Evolutionary conservation across 2,329 filamentous ascomycete genomes (phyloP), one percentile per base, ranked within the genome.

Genomic region (Helminthosporium solani): DNA sequence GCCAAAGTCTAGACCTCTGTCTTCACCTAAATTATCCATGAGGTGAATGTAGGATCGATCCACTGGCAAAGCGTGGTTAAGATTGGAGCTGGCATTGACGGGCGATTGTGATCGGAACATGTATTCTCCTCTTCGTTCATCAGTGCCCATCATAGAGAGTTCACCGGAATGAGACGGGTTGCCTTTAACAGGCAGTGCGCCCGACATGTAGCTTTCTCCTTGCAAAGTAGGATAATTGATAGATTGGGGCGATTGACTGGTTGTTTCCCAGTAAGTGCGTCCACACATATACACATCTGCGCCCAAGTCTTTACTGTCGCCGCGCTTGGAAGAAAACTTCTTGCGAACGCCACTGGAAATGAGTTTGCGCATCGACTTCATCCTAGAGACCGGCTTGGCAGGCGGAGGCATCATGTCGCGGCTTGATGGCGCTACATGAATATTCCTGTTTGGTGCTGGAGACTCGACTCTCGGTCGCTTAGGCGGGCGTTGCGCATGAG

Each of bases 381-480:
- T 66, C 21, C 51, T 53, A 0, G 60, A 61, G 3, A 61, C 12
- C 2, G 60, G 52, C 38, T 64, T 61, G 11, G 53, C 19, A 9
- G 70, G 71, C 3, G 71, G 71, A 31, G 70, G 70, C 71, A 73
- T 74, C 9, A 58, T 36, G 14, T 71, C 64, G 31, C 65, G 63
- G 42, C 64, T 61, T 2, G 51, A 52, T 12, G 57, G 50, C 14
- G 33, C 15, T 27, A 53, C 47, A 21, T 50, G 25, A 6, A 56
- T 57, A 37, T 52, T 57, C 6, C 50, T 42, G 12, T 47, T 42
- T n/a, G 57, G 54, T 6, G 58, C 47, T 23, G 56, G 50, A 3
- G 64, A 63, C 21, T 68, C 65, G 5, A 67, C 48, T 33, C 71
- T 67, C 30, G 60, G 58, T 30, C 65, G 60, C 48, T 68, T 69